phyloP scores from a whole-genome alignment of 768 basidiomycete genomes.

The Saitozyma sp. region DNA sequence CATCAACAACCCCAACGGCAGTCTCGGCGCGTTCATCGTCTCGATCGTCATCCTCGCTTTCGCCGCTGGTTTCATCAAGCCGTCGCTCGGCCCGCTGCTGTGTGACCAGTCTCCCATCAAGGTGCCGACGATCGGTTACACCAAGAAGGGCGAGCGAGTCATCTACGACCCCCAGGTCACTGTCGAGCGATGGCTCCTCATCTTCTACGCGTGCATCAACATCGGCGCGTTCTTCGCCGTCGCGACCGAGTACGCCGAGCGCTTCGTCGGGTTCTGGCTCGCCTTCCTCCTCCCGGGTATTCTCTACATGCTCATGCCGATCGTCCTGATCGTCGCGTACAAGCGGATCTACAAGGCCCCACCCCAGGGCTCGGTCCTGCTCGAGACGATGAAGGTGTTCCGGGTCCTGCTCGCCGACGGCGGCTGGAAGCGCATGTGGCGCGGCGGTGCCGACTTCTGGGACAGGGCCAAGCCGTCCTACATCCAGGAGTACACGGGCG shows the following conservation, averaged over 20 bases:
- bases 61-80: conserved; percentile 53
- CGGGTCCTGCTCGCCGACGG: conserved; percentile 31
- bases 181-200: conserved; percentile 40
- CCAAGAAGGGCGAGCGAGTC: conserved; percentile 44
- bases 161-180: conserved; percentile 48
- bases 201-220: conserved; percentile 50
- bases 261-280: conserved; percentile 50
- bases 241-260: conserved; percentile 46
- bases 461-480: conserved; percentile 44
- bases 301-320: conserved; percentile 49
- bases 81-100: conserved; percentile 47
- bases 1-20: conserved; percentile 32
- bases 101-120: conserved; percentile 51
- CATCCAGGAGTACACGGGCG: conserved; percentile 27
- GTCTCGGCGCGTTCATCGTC: conserved; percentile 42
- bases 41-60: conserved; percentile 45
- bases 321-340: conserved; percentile 31
- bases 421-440: conserved; percentile 26
- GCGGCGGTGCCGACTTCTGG: conserved; percentile 47
- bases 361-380: conserved; percentile 45
- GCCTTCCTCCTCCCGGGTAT: conserved; percentile 46
- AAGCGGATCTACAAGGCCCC: conserved; percentile 42
- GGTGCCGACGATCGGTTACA: conserved; percentile 24
- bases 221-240: conserved; percentile 48
- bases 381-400: conserved; percentile 37